Conservation (phyloP, 2,329 filamentous ascomycete species). For the Sphaerostilbella broomeana region DNA sequence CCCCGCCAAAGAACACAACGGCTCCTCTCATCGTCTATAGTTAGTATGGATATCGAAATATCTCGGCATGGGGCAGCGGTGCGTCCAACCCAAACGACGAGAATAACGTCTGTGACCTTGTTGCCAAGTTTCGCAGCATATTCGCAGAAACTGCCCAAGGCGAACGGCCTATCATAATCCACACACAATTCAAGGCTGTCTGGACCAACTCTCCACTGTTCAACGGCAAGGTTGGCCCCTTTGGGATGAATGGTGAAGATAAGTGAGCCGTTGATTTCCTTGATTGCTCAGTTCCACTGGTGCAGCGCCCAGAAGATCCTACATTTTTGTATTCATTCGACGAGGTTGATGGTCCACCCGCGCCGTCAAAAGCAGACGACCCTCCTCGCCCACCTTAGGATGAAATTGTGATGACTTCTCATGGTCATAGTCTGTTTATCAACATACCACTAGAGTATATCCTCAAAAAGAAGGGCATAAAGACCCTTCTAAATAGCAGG, state of each 20-base stretch:
- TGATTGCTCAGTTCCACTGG: constrained; percentile 11
- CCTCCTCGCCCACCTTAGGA: not conserved
- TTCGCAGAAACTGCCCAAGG: constrained; percentile 2
- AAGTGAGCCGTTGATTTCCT: constrained; percentile 13
- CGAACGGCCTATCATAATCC: constrained; percentile 9
- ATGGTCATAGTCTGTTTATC: constrained; percentile 9
- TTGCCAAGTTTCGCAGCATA: constrained; percentile 6
- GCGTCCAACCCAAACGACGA: constrained; percentile 9
- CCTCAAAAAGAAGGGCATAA: constrained; percentile 10
- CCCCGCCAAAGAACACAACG: constrained; percentile 3
- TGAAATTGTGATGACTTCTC: constrained; percentile 6
- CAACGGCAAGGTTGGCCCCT: constrained; percentile 8
- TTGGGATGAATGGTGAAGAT: constrained; percentile 10
- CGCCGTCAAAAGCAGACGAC: not conserved
- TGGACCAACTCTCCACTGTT: constrained; percentile 11
- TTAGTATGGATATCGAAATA: constrained; percentile 12
- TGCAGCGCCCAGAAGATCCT: not conserved
- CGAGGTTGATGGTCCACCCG: not conserved
- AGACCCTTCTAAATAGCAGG: constrained; percentile 14
- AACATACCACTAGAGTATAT: constrained; percentile 10
- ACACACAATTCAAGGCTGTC: constrained; percentile 12
- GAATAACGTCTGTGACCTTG: constrained; percentile 6
- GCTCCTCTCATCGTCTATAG: constrained; percentile 17
- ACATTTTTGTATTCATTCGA: constrained; percentile 2
- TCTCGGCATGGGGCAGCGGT: constrained; percentile 1